Evolutionary conservation across 2,329 filamentous ascomycete species (phyloP).

Genomic region (Pseudogymnoascus sp.): DNA sequence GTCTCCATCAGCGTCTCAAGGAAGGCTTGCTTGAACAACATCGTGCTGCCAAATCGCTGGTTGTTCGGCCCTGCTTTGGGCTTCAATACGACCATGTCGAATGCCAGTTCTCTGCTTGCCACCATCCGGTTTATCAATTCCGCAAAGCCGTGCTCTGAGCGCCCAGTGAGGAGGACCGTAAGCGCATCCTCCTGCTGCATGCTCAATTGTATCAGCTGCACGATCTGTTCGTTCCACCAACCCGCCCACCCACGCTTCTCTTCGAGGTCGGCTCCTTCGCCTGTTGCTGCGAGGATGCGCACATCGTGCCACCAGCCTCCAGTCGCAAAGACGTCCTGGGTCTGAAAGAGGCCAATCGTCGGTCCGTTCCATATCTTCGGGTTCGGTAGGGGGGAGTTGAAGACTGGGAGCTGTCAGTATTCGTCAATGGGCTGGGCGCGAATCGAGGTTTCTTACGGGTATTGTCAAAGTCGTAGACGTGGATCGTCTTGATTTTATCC

Average conservation of each 20-base stretch:
- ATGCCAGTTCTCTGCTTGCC: conserved; percentile 66
- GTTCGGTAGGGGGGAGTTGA: conserved; percentile 85
- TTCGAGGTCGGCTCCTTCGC: conserved; percentile 71
- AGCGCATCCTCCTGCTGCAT: conserved; percentile 78
- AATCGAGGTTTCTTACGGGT: conserved; percentile 52
- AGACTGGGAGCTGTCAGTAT: conserved; percentile 47
- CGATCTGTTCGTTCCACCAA: conserved; percentile 94
- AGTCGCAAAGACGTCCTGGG: conserved; percentile 65
- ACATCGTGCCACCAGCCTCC: conserved; percentile 98
- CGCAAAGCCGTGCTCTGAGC: conserved; percentile 67
- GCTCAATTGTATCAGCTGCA: conserved; percentile 69
- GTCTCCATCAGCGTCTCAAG: conserved; percentile 75
- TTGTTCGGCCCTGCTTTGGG: conserved; percentile 72
- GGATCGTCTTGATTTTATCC: conserved; percentile 66
- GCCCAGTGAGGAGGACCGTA: conserved; percentile 78
- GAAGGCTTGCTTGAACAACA: conserved; percentile 86
- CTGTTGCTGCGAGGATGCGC: conserved; percentile 75
- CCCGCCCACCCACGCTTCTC: conserved; percentile 78
- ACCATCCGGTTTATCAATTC: conserved; percentile 76
- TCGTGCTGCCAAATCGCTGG: conserved; percentile 71
- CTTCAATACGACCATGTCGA: conserved; percentile 84
- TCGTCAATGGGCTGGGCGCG: neutral
- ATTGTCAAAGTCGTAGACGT: conserved; percentile 98
- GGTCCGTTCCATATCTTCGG: conserved; percentile 73
- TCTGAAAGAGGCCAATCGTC: conserved; percentile 69